These are phyloP conservation scores for Russula olivacea DNA, from an alignment of 768 basidiomycete genomes.

Conservation along the genomic window DNA sequence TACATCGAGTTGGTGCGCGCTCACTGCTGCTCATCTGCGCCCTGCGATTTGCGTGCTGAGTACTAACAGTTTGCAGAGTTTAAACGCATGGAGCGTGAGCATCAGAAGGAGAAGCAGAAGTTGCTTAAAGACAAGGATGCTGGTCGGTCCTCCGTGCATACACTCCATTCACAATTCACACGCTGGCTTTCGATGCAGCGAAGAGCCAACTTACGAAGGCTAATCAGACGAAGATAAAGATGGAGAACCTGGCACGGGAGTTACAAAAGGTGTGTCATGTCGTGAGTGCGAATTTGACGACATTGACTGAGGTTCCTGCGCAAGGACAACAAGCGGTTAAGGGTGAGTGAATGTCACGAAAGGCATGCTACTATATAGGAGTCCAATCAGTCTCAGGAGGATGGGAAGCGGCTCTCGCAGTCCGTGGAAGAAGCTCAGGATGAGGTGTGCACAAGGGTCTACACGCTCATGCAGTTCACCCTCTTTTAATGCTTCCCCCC, in stretches of 20 bases:
- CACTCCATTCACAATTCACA: constrained; percentile 1
- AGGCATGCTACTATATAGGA: constrained; percentile 35
- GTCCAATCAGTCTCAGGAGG: constrained; percentile 51
- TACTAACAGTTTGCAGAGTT: constrained; percentile 72
- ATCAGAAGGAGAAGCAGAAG: constrained; percentile 90
- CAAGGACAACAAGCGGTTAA: constrained; percentile 84
- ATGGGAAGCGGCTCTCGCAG: constrained; percentile 71
- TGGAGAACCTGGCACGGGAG: constrained; percentile 86
- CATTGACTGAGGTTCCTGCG: constrained; percentile 19
- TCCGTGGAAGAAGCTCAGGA: constrained; percentile 84
- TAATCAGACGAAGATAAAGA: constrained; percentile 82
- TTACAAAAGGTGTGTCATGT: constrained; percentile 64
- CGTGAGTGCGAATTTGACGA: neutral
- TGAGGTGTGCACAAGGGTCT: constrained; percentile 45
- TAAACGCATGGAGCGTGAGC: constrained; percentile 80
- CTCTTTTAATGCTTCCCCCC: neutral
- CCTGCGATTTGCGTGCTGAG: constrained; percentile 1
- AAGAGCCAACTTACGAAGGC: constrained; percentile 83
- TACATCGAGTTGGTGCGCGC: constrained; percentile 78
- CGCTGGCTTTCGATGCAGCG: constrained; percentile 36
- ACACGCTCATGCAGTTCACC: neutral
- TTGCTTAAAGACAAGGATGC: constrained; percentile 87
- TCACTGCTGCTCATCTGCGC: constrained; percentile 12
- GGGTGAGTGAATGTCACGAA: constrained; percentile 44
- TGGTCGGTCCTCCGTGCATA: constrained; percentile 41